Conservation (phyloP, 2,329 filamentous ascomycete species). For the Cytospora leucostoma region DNA sequence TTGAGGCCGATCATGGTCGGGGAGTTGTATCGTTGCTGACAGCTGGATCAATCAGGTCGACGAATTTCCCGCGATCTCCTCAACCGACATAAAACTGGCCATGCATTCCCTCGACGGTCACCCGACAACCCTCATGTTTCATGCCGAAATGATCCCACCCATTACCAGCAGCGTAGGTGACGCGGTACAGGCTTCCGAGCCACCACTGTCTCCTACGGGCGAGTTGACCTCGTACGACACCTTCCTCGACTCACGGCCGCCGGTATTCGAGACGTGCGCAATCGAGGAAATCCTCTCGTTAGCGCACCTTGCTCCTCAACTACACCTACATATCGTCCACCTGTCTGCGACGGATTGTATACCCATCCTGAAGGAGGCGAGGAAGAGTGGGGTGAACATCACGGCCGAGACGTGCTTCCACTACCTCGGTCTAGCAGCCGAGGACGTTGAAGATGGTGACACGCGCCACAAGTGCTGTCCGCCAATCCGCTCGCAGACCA, state of each 20-base stretch:
- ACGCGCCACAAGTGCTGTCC: slow-evolving; percentile 95
- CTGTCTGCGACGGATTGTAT: slow-evolving; percentile 88
- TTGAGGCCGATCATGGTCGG: background rate
- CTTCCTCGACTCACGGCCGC: slow-evolving; percentile 87
- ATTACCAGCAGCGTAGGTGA: slow-evolving; percentile 79
- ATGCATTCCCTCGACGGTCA: slow-evolving; percentile 79
- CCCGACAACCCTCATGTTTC: slow-evolving; percentile 95
- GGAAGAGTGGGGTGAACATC: slow-evolving; percentile 74
- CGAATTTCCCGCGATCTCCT: slow-evolving; percentile 90
- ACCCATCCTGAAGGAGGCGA: slow-evolving; percentile 74
- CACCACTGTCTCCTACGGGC: slow-evolving; percentile 70
- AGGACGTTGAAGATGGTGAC: slow-evolving; percentile 80
- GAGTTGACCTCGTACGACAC: slow-evolving; percentile 79
- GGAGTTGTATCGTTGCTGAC: background rate
- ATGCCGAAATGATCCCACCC: slow-evolving; percentile 96
- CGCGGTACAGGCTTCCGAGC: slow-evolving; percentile 67
- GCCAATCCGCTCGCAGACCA: slow-evolving; percentile 77
- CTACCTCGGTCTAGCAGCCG: slow-evolving; percentile 82
- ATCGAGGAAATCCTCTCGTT: slow-evolving; percentile 83
- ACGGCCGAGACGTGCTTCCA: slow-evolving; percentile 96
- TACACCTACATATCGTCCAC: slow-evolving; percentile 92
- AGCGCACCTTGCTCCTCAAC: slow-evolving; percentile 74
- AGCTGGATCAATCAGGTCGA: slow-evolving; percentile 64
- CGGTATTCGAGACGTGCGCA: slow-evolving; percentile 87
- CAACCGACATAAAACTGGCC: slow-evolving; percentile 74